Percentiles rank a stretch among this genome's conserved stretches.
Evolutionary conservation across 2,329 filamentous ascomycete genomes (phyloP).

Genomic region (Colletotrichum chlorophyti): DNA sequence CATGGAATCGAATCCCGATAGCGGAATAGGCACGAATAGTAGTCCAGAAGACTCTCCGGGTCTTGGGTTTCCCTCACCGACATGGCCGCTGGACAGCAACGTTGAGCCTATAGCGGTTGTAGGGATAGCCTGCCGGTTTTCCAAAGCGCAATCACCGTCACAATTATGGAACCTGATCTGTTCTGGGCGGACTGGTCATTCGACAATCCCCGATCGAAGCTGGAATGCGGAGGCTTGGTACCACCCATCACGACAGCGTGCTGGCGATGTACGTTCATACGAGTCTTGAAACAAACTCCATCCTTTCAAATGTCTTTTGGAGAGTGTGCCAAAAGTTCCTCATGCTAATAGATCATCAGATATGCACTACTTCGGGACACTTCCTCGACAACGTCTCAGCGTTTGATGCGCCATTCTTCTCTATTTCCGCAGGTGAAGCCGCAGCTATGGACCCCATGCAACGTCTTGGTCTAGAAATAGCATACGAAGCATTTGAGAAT

Average conservation of each 20-base stretch:
- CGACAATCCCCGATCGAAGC: background rate
- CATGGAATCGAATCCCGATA: background rate
- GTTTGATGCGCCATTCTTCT: constrained; percentile 9
- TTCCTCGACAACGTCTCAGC: background rate
- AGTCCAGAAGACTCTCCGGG: background rate
- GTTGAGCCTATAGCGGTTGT: constrained; percentile 1
- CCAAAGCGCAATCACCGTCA: background rate
- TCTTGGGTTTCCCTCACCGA: background rate
- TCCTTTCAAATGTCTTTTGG: background rate
- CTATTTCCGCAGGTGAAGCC: background rate
- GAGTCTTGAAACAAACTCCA: background rate
- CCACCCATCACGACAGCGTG: background rate
- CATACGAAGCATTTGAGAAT: constrained; percentile 11
- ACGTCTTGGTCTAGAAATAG: background rate
- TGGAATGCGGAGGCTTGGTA: constrained; percentile 5
- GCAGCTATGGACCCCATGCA: constrained; percentile 13
- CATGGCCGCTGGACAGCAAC: background rate
- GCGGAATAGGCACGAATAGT: background rate
- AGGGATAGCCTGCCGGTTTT: constrained; percentile 11
- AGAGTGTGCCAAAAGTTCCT: no score
- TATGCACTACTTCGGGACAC: background rate
- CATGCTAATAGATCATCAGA: background rate
- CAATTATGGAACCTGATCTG: constrained; percentile 1
- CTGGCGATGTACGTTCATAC: background rate
- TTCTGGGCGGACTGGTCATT: background rate